Percentiles rank a stretch among this genome's conserved stretches.
Evolutionary conservation across 75 land plant species (phyloP).

Genomic region (Pinus tabuliformis): DNA sequence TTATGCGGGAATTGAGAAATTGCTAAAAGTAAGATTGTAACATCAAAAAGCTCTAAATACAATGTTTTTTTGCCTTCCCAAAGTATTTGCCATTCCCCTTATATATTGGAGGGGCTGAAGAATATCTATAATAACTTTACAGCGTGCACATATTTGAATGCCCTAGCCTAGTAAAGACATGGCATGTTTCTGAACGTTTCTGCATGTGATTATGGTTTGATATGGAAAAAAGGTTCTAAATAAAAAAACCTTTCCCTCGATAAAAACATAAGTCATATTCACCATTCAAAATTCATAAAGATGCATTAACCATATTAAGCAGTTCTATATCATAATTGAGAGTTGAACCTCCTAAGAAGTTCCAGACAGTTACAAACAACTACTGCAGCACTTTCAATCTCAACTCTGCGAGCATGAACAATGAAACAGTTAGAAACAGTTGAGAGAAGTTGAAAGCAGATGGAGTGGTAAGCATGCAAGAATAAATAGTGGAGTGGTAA

Average conservation of each 20-base stretch:
- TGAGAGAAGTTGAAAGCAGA: background rate
- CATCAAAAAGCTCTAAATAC: constrained; percentile 4
- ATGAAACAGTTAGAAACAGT: background rate
- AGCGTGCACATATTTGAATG: background rate
- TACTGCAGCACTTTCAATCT: background rate
- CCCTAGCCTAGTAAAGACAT: background rate
- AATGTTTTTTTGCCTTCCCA: background rate
- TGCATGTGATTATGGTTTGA: background rate
- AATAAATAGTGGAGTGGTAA: background rate
- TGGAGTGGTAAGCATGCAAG: background rate
- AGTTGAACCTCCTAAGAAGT: background rate
- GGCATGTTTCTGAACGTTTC: background rate
- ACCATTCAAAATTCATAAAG: background rate
- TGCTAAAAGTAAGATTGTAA: background rate
- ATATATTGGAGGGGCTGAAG: background rate
- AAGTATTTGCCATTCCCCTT: background rate
- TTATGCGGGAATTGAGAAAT: background rate
- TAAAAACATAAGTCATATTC: background rate
- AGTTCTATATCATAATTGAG: background rate
- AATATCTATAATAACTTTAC: background rate
- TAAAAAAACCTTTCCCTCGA: background rate
- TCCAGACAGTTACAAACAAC: background rate
- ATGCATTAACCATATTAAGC: background rate
- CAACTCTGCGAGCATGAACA: too few species aligned
- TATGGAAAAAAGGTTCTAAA: background rate